Evolutionary conservation across 1,139 yeast genomes (phyloP).

Genomic region (Sugiyamaella grinbergsii): DNA sequence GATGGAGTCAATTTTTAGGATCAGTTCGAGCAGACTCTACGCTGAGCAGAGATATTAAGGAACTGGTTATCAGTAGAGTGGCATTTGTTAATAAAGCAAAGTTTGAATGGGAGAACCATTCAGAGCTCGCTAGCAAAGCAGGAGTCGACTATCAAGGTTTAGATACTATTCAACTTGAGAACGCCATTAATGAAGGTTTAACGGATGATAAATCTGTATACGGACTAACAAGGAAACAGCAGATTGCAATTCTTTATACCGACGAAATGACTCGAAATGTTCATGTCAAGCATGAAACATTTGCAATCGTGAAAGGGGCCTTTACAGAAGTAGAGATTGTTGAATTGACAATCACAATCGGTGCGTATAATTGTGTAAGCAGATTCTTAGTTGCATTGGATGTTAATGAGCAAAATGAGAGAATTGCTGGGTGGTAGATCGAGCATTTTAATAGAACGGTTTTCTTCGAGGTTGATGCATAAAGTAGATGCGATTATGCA

Average conservation of each 20-base stretch:
- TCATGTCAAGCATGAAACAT: conserved; percentile 17
- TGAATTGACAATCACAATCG: conserved; percentile 20
- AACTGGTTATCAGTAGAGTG: conserved; percentile 22
- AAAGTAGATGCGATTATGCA: too few species aligned
- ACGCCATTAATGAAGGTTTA: conserved; percentile 10
- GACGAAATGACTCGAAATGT: conserved; percentile 22
- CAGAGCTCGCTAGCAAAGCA: conserved; percentile 18
- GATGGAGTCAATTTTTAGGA: conserved; percentile 22
- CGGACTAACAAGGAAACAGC: conserved; percentile 19
- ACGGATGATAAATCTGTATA: conserved; percentile 7
- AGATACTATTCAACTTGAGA: not conserved
- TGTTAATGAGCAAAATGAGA: conserved; percentile 28
- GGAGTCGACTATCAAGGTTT: conserved; percentile 17
- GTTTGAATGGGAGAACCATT: conserved; percentile 23
- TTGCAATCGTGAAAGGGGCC: conserved; percentile 9
- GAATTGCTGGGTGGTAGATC: not conserved
- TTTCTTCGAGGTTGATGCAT: too few species aligned
- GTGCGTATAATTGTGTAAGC: conserved; percentile 22
- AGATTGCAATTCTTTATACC: conserved; percentile 16
- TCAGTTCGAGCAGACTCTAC: conserved; percentile 19
- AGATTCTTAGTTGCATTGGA: conserved; percentile 24
- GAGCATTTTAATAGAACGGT: too few species aligned
- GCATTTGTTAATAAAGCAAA: conserved; percentile 20
- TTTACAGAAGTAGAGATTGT: conserved; percentile 20
- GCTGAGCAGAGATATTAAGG: conserved; percentile 20